Percentiles rank a stretch among this genome's conserved stretches.
Conservation (phyloP, 108 stramenopile genomes). For the Conticribra weissflogii region DNA sequence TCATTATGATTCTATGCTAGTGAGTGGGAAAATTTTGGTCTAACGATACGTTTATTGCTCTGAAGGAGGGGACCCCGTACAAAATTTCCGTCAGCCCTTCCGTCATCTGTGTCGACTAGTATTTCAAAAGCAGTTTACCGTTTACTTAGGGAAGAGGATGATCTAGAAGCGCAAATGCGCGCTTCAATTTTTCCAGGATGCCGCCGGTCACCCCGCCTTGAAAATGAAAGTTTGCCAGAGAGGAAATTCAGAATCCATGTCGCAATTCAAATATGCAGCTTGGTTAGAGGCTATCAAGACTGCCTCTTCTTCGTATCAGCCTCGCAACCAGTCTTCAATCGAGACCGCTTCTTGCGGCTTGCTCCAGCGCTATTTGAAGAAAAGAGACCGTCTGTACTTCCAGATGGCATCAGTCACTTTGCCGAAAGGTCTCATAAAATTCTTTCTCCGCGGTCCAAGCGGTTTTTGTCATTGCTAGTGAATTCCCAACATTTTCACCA, state of each 20-base stretch:
- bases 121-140: slow-evolving; percentile 78
- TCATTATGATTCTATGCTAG: no score
- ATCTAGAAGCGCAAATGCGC: slow-evolving; percentile 68
- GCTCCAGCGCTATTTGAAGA: slow-evolving; percentile 85
- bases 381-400: slow-evolving; percentile 42
- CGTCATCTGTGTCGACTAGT: slow-evolving; percentile 70
- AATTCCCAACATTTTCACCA: slow-evolving; percentile 88
- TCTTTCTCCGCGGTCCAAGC: slow-evolving; percentile 74
- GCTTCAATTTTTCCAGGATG: slow-evolving; percentile 46
- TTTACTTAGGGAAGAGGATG: slow-evolving; percentile 76
- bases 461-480: slow-evolving; percentile 79
- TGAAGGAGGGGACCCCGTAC: slow-evolving; percentile 47
- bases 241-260: slow-evolving; percentile 82
- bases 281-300: slow-evolving; percentile 84
- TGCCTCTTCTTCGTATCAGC: slow-evolving; percentile 74
- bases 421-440: slow-evolving; percentile 39
- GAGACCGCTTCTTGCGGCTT: slow-evolving; percentile 81
- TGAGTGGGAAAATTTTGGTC: not conserved
- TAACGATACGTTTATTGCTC: not conserved
- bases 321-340: slow-evolving; percentile 81
- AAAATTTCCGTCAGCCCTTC: slow-evolving; percentile 75
- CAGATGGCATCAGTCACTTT: slow-evolving; percentile 7
- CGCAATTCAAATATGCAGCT: slow-evolving; percentile 79
- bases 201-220: slow-evolving; percentile 69
- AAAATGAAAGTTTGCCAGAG: slow-evolving; percentile 79